These are phyloP conservation scores for Tulasnella sp. DNA, from an alignment of 768 basidiomycete genomes.

Conservation along the genomic window DNA sequence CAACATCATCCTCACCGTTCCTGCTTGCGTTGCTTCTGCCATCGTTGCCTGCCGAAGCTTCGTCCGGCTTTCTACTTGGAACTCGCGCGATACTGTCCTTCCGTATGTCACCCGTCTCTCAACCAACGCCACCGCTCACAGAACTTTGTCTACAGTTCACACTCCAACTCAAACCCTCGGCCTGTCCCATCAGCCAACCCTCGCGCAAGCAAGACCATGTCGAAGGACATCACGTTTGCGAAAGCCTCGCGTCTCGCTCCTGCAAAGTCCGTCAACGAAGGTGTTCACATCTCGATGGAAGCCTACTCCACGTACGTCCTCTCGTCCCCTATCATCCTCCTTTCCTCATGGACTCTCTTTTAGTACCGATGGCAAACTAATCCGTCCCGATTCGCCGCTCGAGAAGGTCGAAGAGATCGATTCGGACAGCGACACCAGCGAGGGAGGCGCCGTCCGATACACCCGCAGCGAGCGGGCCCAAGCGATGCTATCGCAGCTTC, in stretches of 20 bases:
- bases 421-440: background rate
- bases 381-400: background rate
- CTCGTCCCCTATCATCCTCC: too few relatives aligned
- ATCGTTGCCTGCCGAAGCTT: slow-evolving; percentile 21
- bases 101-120: background rate
- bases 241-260: background rate
- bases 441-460: background rate
- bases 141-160: background rate
- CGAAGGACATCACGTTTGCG: background rate
- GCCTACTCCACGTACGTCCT: slow-evolving; percentile 10
- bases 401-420: background rate
- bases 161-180: background rate
- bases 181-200: background rate
- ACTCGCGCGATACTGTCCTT: background rate
- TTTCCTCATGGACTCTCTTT: too few relatives aligned
- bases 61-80: slow-evolving; percentile 17
- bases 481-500: background rate
- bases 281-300: slow-evolving; percentile 16
- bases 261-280: slow-evolving; percentile 1
- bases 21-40: slow-evolving; percentile 12
- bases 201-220: background rate
- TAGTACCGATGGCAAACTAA: background rate
- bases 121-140: background rate
- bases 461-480: slow-evolving; percentile 5
- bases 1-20: slow-evolving; percentile 20